phyloP scores from a whole-genome alignment of 23 red algal species.

The Gracilaria gracilis region DNA sequence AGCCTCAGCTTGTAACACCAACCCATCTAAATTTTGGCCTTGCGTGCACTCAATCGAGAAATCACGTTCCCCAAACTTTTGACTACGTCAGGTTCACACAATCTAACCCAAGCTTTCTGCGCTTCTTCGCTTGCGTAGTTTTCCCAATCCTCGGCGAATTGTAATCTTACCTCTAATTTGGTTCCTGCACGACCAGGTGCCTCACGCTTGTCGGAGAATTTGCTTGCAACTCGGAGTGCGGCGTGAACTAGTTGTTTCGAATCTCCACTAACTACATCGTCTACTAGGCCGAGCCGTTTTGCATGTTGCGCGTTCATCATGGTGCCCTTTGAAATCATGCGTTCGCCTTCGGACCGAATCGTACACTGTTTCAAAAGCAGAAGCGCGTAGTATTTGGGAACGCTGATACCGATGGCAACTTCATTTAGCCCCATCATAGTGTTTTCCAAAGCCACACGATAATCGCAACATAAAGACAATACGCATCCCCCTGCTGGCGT shows the following conservation, averaged over 20 bases:
- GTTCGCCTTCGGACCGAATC: slow-evolving; percentile 36
- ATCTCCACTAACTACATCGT: slow-evolving; percentile 35
- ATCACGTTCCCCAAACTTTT: slow-evolving; percentile 33
- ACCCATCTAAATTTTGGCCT: slow-evolving; percentile 22
- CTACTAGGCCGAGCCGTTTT: slow-evolving; percentile 39
- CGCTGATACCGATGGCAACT: slow-evolving; percentile 62
- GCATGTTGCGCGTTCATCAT: slow-evolving; percentile 50
- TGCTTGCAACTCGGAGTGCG: slow-evolving; percentile 16
- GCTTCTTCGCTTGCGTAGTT: slow-evolving; percentile 56
- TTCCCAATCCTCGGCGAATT: slow-evolving; percentile 70
- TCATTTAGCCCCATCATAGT: slow-evolving; percentile 72
- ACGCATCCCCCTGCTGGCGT: slow-evolving; percentile 70
- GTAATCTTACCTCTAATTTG: slow-evolving; percentile 31
- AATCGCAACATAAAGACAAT: slow-evolving; percentile 72
- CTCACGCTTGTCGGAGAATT: not conserved
- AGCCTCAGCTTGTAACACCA: slow-evolving; percentile 52
- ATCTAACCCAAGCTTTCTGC: slow-evolving; percentile 40
- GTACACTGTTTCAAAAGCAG: slow-evolving; percentile 30
- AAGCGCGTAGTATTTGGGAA: slow-evolving; percentile 65
- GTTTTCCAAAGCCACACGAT: slow-evolving; percentile 52
- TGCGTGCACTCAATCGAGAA: slow-evolving; percentile 9
- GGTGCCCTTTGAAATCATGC: slow-evolving; percentile 44
- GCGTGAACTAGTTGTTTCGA: not conserved
- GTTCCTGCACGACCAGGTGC: slow-evolving; percentile 51
- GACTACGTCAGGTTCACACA: slow-evolving; percentile 41